phyloP scores from a whole-genome alignment of 495 filamentous ascomycete genomes.

The Lasiosphaeriaceae sp. region DNA sequence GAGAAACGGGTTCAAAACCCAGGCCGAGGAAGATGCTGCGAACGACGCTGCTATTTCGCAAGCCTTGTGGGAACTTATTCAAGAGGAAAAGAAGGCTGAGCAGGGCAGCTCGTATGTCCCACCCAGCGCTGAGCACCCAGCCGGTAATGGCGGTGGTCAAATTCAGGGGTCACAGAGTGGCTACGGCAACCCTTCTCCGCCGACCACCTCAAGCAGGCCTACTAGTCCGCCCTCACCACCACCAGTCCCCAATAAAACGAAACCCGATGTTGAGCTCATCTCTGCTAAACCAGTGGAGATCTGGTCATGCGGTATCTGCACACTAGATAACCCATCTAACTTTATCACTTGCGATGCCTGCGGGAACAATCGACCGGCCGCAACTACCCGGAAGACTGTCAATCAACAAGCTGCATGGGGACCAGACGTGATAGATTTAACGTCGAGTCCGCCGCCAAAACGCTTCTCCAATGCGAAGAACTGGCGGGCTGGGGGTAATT shows the following conservation, averaged over 20 bases:
- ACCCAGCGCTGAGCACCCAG: conserved; percentile 58
- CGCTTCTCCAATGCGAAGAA: background rate
- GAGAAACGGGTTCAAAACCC: conserved; percentile 70
- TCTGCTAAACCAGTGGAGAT: conserved; percentile 3
- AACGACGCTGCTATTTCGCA: conserved; percentile 87
- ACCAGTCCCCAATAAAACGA: conserved; percentile 19
- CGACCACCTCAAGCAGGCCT: background rate
- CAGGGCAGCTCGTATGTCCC: conserved; percentile 63
- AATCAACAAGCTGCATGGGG: conserved; percentile 9
- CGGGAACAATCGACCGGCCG: conserved; percentile 56
- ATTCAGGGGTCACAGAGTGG: conserved; percentile 5
- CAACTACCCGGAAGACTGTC: conserved; percentile 22
- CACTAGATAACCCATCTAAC: conserved; percentile 69
- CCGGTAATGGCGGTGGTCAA: conserved; percentile 44
- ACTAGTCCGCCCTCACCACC: conserved; percentile 23
- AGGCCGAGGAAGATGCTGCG: conserved; percentile 84
- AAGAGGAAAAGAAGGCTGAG: conserved; percentile 67
- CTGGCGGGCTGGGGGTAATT: conserved; percentile 8
- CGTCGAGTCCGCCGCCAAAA: conserved; percentile 4
- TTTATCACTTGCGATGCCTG: conserved; percentile 79
- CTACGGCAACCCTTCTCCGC: background rate
- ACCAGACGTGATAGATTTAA: conserved; percentile 9
- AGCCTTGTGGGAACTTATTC: conserved; percentile 81
- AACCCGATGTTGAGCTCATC: conserved; percentile 6
- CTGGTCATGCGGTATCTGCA: conserved; percentile 80